Base-by-base conservation (phyloP, 148 eudicot species). In the Salicornia ramosissima region DNA sequence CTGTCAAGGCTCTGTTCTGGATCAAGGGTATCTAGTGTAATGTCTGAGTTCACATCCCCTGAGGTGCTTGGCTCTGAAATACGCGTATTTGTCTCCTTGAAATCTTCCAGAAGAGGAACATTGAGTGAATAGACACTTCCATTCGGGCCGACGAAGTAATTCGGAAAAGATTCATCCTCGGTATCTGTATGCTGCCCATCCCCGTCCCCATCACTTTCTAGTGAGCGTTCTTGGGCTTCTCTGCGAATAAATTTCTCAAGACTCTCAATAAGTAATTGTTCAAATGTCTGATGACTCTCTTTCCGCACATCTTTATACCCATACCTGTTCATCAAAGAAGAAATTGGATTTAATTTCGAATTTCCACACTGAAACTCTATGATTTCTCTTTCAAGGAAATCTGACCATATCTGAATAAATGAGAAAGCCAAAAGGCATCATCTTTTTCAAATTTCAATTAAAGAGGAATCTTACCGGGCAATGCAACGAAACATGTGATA, bases 401-500 rank as follows among this genome's bases (percentile, higher is more conserved):
- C 21, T 21, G 31, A 49, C 13, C 19, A 34, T 61, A 18, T 49
- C 3, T 34, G n/a, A 24, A 50, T 26, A 5, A 65, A 45, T 12
- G 36, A 42, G 34, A 28, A 42, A 14, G 47, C 24, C 3, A 18
- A 19, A 42, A 30, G 22, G n/a, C 30, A 14, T 16, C 6, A 73
- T 9, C 30, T 29, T 8, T n/a, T n/a, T n/a, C n/a, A n/a, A n/a
- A n/a, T n/a, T 26, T 10, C 16, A 73, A 14, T 49, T 40, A 31
- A 53, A 64, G 21, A 61, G 65, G 62, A 43, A 24, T 14, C 39
- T 71, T 75, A 91, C 99, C 99, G 84, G 77, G 99, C 96, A 75
- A 94, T 84, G 73, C 99, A 94, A 62, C 97, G 99, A 67, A 94
- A 94, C 79, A 94, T 80, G 83, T 91, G 99, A 87, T 94, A 94